phyloP scores from a whole-genome alignment of 768 basidiomycete species.

The Russula vinacea region DNA sequence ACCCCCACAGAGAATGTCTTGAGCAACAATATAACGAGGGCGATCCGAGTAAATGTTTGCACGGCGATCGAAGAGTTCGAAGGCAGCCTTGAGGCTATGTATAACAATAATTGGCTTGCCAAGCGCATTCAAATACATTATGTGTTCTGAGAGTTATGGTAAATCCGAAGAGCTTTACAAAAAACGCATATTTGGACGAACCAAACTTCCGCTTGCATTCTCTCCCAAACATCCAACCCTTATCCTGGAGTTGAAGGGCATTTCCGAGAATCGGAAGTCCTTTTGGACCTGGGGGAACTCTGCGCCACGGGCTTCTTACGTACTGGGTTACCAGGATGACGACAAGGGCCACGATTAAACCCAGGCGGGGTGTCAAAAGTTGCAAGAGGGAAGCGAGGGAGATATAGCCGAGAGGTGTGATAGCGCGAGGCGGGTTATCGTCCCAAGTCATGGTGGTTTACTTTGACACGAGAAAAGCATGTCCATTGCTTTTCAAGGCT shows the following conservation, averaged over 20 bases:
- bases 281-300: constrained; percentile 5
- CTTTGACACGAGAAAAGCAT: too few relatives aligned
- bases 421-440: not conserved
- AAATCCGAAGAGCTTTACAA: not conserved
- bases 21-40: not conserved
- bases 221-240: not conserved
- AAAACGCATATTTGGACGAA: not conserved
- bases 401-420: not conserved
- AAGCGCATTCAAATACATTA: not conserved
- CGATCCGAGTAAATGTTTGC: not conserved
- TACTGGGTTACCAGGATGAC: not conserved
- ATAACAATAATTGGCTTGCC: not conserved
- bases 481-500: too few relatives aligned
- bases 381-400: not conserved
- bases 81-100: not conserved
- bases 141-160: not conserved
- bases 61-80: not conserved
- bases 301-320: constrained; percentile 3
- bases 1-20: not conserved
- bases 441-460: too few relatives aligned
- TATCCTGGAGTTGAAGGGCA: not conserved
- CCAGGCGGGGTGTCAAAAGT: not conserved
- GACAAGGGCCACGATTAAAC: not conserved
- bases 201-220: constrained; percentile 10
- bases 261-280: constrained; percentile 9